Evolutionary conservation across 345 rosid species (phyloP), one percentile per base, ranked within the genome.

Genomic region (Salix caprea): DNA sequence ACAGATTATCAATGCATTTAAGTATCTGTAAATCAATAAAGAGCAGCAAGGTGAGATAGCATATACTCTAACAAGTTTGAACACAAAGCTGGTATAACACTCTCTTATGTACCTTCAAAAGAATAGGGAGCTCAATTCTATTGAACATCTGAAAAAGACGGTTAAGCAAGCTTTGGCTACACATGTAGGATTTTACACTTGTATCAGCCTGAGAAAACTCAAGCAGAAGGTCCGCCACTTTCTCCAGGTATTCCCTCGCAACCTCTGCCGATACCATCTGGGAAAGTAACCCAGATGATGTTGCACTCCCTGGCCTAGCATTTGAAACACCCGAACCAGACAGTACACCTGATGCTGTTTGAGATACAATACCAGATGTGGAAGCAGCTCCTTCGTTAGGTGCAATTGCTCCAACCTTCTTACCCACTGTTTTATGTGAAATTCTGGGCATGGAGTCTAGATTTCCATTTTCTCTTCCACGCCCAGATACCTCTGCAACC

Each of bases 201-300:
- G 98, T 89, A 82, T 93, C 99, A 7, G 99, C 99, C 81, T 89
- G 93, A 65, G 99, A 89, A 91, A 96, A 93, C 89, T 93, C 99
- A 77, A 92, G 97, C 69, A 93, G 89, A 82, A 96, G 94, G 82
- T 96, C 96, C 40, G 99, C 96, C 58, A 93, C 97, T 86, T 93
- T 96, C 87, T 93, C 97, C 78, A 93, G 86, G 86, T 96, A 96
- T 70, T 93, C 97, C 89, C 90, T 85, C 26, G 99, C 98, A 60
- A 90, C 91, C 85, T 96, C 99, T 58, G 94, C 94, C 16, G 95
- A 94, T 75, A 92, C 92, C 97, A 96, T 89, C 81, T 90, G 96
- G 77, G 91, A 88, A 58, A 96, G 95, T 77, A 92, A 83, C 44
- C 99, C 97, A 48, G 97, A 92, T 77, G 99, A 96, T 74, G 99